phyloP scores from a whole-genome alignment of 1,139 yeast species.

The Saccharomycopsis hybrid region DNA sequence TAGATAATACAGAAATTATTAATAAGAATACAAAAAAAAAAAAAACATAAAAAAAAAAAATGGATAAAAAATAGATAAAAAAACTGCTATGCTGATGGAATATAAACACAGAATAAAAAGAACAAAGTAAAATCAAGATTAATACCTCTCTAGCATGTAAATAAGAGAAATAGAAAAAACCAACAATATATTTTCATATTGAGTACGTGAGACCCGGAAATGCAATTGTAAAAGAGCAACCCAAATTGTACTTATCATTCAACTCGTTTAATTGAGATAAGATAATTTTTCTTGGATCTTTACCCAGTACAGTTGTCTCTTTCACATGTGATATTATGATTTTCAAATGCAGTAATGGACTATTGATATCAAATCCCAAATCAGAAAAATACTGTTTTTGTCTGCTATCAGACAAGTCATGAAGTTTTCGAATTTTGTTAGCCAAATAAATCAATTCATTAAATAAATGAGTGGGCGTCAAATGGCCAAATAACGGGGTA shows the following conservation, averaged over 20 bases:
- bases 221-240: conserved; percentile 44
- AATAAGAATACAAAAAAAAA: not conserved
- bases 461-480: conserved; percentile 60
- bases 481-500: conserved; percentile 62
- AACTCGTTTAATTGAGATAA: conserved; percentile 41
- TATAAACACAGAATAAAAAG: not conserved
- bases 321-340: conserved; percentile 71
- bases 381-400: not conserved
- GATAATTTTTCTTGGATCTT: conserved; percentile 53
- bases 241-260: conserved; percentile 33
- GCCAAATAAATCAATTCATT: conserved; percentile 46
- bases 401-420: not conserved
- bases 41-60: no score
- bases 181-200: not conserved
- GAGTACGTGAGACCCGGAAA: conserved; percentile 43
- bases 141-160: not conserved
- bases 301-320: conserved; percentile 34
- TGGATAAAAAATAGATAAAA: not conserved
- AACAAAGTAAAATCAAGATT: not conserved
- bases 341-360: conserved; percentile 42
- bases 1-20: not conserved
- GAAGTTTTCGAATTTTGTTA: conserved; percentile 20
- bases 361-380: conserved; percentile 18
- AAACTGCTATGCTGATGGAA: not conserved
- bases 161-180: not conserved